Percentiles rank a stretch among this genome's conserved stretches.
phyloP scores from a whole-genome alignment of 805 yeast genomes.

The Scheffersomyces amazonensis region DNA sequence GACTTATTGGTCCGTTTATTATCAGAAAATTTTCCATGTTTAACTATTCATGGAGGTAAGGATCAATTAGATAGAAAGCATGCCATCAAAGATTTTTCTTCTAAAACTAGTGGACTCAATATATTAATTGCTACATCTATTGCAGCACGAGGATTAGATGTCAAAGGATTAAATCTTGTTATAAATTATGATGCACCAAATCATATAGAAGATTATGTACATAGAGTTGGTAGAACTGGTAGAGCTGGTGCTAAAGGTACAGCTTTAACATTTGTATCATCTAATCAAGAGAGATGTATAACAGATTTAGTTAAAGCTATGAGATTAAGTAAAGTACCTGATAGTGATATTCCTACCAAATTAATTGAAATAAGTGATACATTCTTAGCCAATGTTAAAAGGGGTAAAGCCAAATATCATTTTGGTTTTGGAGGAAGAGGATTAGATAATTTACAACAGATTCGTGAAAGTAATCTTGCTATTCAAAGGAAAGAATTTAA shows the following conservation, averaged over 20 bases:
- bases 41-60: constrained; percentile 88
- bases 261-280: constrained; percentile 58
- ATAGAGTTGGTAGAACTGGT: constrained; percentile 94
- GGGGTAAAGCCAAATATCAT: constrained; percentile 61
- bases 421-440: constrained; percentile 96
- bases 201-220: constrained; percentile 93
- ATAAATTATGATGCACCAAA: constrained; percentile 72
- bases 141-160: constrained; percentile 93
- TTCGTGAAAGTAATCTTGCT: constrained; percentile 49
- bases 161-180: constrained; percentile 78
- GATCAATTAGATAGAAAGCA: constrained; percentile 79
- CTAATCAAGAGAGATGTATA: constrained; percentile 61
- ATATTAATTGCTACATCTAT: constrained; percentile 88
- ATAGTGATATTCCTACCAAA: constrained; percentile 47
- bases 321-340: constrained; percentile 47
- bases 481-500: constrained; percentile 46
- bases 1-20: constrained; percentile 52
- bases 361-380: constrained; percentile 48
- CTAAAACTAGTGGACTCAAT: constrained; percentile 50
- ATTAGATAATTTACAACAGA: constrained; percentile 68
- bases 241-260: constrained; percentile 79
- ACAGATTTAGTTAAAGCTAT: constrained; percentile 70
- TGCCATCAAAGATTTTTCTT: constrained; percentile 65
- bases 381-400: constrained; percentile 59
- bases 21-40: constrained; percentile 53